Evolutionary conservation across 805 yeast species (phyloP).

Genomic region (Wickerhamiella parazyma): DNA sequence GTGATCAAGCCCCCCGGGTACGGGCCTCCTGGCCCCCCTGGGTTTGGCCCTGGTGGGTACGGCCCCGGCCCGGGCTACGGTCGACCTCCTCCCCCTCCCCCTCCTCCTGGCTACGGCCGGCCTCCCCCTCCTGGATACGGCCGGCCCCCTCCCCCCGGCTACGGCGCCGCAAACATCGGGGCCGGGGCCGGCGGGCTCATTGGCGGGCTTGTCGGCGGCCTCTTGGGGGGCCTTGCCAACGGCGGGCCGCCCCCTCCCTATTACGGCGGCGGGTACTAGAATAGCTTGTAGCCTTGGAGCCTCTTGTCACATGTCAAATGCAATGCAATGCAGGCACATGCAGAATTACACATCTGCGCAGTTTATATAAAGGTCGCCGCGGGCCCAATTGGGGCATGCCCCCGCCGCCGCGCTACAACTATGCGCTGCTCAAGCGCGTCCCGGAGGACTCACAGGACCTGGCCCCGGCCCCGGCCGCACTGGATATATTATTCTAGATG

Average conservation of each 20-base stretch:
- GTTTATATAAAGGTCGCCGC: not conserved
- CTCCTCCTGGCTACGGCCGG: not conserved
- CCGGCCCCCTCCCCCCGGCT: not conserved
- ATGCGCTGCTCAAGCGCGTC: not conserved
- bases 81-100: not conserved
- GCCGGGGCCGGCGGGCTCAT: not conserved
- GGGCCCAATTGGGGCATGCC: too few relatives aligned
- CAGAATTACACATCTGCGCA: not conserved
- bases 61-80: not conserved
- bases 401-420: not conserved
- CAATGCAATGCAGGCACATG: not conserved
- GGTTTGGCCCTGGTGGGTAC: not conserved
- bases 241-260: not conserved
- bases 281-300: too few relatives aligned
- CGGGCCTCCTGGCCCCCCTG: too few relatives aligned
- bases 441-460: not conserved
- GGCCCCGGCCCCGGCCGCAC: not conserved
- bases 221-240: not conserved
- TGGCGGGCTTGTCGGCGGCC: not conserved
- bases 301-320: too few relatives aligned
- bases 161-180: not conserved
- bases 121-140: not conserved
- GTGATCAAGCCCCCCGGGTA: too few relatives aligned
- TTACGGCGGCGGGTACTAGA: not conserved
- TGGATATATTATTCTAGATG: not conserved